Evolutionary conservation across 768 basidiomycete genomes (phyloP), one percentile per base, ranked within the genome.

Genomic region (Auricularia sp.): DNA sequence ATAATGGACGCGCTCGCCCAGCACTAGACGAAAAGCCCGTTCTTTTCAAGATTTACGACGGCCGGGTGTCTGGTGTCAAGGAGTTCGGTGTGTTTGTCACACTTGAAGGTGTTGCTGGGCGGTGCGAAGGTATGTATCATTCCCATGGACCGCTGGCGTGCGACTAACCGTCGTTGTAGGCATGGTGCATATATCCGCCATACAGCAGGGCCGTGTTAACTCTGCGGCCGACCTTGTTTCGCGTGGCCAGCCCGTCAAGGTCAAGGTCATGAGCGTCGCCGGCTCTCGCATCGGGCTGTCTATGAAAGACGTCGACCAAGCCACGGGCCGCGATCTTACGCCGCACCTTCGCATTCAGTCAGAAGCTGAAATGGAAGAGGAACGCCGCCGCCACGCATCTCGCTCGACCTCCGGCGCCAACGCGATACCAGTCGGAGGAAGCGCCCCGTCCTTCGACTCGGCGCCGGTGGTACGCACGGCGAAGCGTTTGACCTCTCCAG

Each of bases 301-400:
- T 29, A 98, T 99, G 90, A 96, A 96, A 72, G 97, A 99, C 72
- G 97, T 93, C 36, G 97, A 99, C 73, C 97, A 99, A 73, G 75
- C 73, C 16, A 87, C 87, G 0, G 97, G 96, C 5, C 86, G 85
- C 29, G 97, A 99, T 72, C 83, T 98, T 64, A 91, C 93, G 0
- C 97, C 97, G 3, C 93, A 99, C 73, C 82, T 99, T 10, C 88
- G 91, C 61, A 92, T 98, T 78, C 92, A 90, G 74, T 92, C 92
- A 4, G 93, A 95, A 73, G 91, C 92, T 10, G 97, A 99, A 74
- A 79, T 96, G 72, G 75, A 74, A 8, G 90, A 91, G 66, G 91
- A 95, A 73, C 89, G 93, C 66, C 80, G 85, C 59, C 74, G 78
- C 58, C 80, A 77, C 3, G 82, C 88, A 12, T 80, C 84, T 35